Base-by-base conservation (phyloP, 352 stramenopile genomes). In the Globisporangium spinosum region DNA sequence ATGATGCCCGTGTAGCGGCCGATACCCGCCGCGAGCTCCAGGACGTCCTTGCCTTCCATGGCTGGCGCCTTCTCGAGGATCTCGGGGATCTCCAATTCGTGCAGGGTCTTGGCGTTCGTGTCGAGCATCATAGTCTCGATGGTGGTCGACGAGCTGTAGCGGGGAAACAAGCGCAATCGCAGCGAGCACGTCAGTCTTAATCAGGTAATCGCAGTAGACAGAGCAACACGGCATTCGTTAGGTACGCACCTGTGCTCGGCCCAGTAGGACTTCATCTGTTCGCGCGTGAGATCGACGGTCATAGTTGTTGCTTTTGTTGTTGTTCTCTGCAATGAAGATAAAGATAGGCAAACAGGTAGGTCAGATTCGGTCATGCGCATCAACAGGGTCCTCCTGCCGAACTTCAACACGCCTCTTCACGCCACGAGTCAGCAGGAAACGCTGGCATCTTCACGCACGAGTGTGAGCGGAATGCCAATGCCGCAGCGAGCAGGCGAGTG, bases 51-150 rank as follows among this genome's bases (percentile, higher is more conserved):
- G 58, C 74, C 70, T 0, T 73, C 60, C 75, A 90, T 84, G 58
- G 56, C 64, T 3, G 86, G 86, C 10, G 86, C 82, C 43, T 86
- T 89, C 64, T 78, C 77, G 63, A 94, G 71, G 67, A 94, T 91
- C 72, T 94, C 84, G 3, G 85, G 86, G 59, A 85, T 80, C 72
- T 93, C 86, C 13, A 92, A 71, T 61, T 92, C 83, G 47, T 91
- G 81, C 6, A 94, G 78, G 60, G 73, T 78, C 68, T 86, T 77
- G 68, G 86, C 86, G 69, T 94, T 92, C 55, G 86, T 76, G 78
- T 94, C 86, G 38, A 94, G 79, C 86, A 94, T 94, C 86, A 94
- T 94, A 40, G 82, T 89, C 72, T 94, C 82, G 43, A 94, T 78
- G 35, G 79, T 87, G 38, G 82, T 87, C 47, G 71, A 63, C 27